phyloP scores from a whole-genome alignment of 2,329 filamentous ascomycete species.

The Fusarium udum region DNA sequence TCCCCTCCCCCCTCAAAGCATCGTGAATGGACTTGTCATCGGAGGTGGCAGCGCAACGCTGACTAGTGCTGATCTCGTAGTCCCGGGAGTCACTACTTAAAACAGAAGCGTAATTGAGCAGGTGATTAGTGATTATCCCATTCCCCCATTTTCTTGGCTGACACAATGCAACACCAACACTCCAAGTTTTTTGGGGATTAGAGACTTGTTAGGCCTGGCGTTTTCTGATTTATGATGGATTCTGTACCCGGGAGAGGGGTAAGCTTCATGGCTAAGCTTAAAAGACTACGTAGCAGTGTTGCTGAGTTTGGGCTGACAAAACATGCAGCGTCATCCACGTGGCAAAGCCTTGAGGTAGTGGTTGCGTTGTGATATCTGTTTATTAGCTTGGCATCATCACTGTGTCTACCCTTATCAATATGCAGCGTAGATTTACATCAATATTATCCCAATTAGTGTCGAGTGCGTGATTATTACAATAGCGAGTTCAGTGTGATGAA shows the following conservation, averaged over 20 bases:
- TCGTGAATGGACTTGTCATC: slow-evolving; percentile 6
- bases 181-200: not conserved
- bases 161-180: slow-evolving; percentile 11
- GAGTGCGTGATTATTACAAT: not conserved
- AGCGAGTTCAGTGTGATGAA: not conserved
- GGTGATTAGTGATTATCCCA: not conserved
- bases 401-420: not conserved
- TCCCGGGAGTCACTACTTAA: slow-evolving; percentile 28
- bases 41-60: not conserved
- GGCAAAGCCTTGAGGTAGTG: slow-evolving; percentile 14
- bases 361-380: not conserved
- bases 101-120: slow-evolving; percentile 14
- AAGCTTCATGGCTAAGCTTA: slow-evolving; percentile 35
- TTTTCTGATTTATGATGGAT: not conserved
- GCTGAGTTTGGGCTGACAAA: slow-evolving; percentile 22
- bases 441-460: not conserved
- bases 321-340: slow-evolving; percentile 15
- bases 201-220: not conserved
- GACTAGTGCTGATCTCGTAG: slow-evolving; percentile 20
- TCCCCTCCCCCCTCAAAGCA: not conserved
- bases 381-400: not conserved
- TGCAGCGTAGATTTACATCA: not conserved
- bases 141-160: slow-evolving; percentile 6
- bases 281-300: not conserved
- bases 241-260: not conserved